Evolutionary conservation across 2,329 filamentous ascomycete species (phyloP), one percentile per base, ranked within the genome.

Genomic region (Exophiala sideris): DNA sequence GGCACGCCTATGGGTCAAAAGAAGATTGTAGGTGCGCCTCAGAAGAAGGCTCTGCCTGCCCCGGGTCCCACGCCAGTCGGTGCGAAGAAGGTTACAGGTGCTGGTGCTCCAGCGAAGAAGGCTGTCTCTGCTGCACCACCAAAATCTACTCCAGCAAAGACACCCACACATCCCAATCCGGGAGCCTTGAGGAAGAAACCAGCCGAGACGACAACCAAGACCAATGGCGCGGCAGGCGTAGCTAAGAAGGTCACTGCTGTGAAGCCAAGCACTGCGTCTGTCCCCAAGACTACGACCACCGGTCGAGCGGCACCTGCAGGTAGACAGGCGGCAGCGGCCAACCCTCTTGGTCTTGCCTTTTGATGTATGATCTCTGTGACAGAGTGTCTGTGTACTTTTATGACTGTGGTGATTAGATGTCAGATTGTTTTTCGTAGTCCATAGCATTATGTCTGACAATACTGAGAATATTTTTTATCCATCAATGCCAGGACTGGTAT

Each of bases 141-240:
- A 49, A 56, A 54, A 39, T 48, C 56, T 14, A 29, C 48, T 4
- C 29, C 49, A 18, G 24, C 41, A 34, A 58, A 50, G 38, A 40
- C 45, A 1, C 24, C 24, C 5, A 46, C 45, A 11, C 46, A 55
- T 32, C 55, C 58, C 3, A 61, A 61, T 39, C 58, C 58, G 12
- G 58, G 54, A 10, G 55, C 58, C 2, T 54, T 59, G 54, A 57
- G 57, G 48, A 56, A 58, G 45, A 52, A 48, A 45, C 50, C 54
- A 10, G 48, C 32, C n/a, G 39, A 36, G 2, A 34, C 32, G 33
- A 41, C 41, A 14, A 18, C 38, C 10, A 45, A 20, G 32, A 50
- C 49, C 12, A 50, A 34, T 16, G 36, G 18, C 34, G 50, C 29
- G 5, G n/a, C 35, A 8, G 35, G 10, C 24, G 44, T 53, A 29